Base-by-base conservation (phyloP, 345 rosid species). In the Dipteronia dyeriana region DNA sequence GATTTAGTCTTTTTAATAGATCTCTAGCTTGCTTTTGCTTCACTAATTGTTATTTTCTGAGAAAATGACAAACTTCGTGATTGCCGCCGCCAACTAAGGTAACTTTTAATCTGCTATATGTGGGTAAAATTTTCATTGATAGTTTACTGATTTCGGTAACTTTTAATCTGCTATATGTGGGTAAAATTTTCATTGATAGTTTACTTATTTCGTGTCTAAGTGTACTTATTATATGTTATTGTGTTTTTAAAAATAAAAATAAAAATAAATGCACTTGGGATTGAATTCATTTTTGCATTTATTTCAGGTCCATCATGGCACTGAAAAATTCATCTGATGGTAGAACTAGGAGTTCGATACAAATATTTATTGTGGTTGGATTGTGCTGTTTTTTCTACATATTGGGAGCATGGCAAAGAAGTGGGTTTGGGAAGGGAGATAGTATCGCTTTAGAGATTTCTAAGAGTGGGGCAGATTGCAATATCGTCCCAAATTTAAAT, bases 381-480 rank as follows among this genome's bases (percentile, higher is more conserved):
- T 67, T 96, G 26, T 96, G 99, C 80, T 90, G 97, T 77, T 96
- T 94, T 83, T 96, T 94, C 75, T 96, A 96, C 83, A 86, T 94
- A 26, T 79, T 96, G 16, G 99, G 99, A 22, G 99, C 98, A 26
- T 96, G 99, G 99, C 99, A 94, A 79, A 83, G 94, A 49, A 94
- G 99, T 75, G 99, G 99, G 1, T 97, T 94, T 38, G 99, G 99
- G 64, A 96, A 96, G 85, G 99, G 98, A 41, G 99, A 96, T 74
- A 91, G 94, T 67, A 95, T 94, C 70, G 99, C 99, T 76, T 76
- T 91, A 77, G 90, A 89, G 81, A 89, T 96, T 71, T 91, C 97
- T 0, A 92, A 91, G 76, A 90, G 84, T 74, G 92, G 93, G 49
- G 89, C 91, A 3, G 98, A 94, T 60, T 94, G 99, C 83, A 94